Evolutionary conservation across 2,329 filamentous ascomycete genomes (phyloP), one percentile per base, ranked within the genome.

Genomic region (Pyrenophora tritici-repentis): DNA sequence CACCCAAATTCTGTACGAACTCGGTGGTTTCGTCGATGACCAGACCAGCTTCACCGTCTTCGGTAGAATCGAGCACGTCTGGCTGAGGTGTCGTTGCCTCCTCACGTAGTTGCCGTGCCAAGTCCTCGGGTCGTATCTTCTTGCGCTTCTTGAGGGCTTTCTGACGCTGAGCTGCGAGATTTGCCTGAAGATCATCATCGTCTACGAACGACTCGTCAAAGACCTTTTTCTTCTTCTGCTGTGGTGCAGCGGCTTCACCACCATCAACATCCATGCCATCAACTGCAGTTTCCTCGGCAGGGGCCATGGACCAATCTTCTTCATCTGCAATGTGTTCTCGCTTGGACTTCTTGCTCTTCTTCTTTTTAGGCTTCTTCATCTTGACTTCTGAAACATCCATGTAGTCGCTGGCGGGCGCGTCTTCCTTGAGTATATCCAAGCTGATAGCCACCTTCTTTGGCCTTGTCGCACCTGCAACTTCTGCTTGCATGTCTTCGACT

Each of bases 1-100:
- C 82, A 12, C 87, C 88, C 47, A 99, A 76, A 47, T 91, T 91
- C 20, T 91, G 88, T 24, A 99, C 89, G 64, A 99, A 99, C 65
- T 96, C 92, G 0, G 91, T 91, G 0, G 93, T 96, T 69, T 97
- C 94, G 54, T 97, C 93, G 50, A 99, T 92, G n/a, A 97, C 83
- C 1, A 99, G 79, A 1, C 91, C 93, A n/a, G 83, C 78, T 0
- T 80, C 78, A 13, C 74, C 78, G 3, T 81, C 76, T 18, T 82
- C 81, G 42, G 87, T 85, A 24, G 86, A 83, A 16, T 85, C 86
- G 66, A 83, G 73, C n/a, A 75, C 68, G 20, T 69, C 74, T 8
- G 77, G 75, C 1, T 65, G 71, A 8, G 78, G 75, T 1, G 76
- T 77, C 44, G 78, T 78, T 3, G 71, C 76, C 62, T 89, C 86